Base-by-base conservation (phyloP, 306 rosid species). In the Nissolia schottii region DNA sequence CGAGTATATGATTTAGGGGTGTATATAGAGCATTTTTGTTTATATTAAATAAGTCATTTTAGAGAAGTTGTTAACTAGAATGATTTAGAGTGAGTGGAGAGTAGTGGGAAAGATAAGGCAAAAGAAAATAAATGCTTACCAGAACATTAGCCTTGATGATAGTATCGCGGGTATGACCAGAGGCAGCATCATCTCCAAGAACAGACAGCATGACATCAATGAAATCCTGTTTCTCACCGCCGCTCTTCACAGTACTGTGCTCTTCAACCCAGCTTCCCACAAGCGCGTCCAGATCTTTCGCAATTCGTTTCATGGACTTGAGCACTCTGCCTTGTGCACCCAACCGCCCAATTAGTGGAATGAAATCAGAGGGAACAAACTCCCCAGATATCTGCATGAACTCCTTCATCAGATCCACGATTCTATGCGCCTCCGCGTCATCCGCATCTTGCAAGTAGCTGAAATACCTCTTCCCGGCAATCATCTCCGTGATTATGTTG, bases 241-340 rank as follows among this genome's bases (percentile, higher is more conserved):
- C 40, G 37, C 10, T 14, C 8, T 77, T 38, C 54, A 31, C 23
- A 4, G 11, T 2, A 59, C n/a, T n/a, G n/a, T 83, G 93, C 19
- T 88, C 87, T 40, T 88, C 84, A 27, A 88, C 62, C 90, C 88
- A 85, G 19, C 79, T 80, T 28, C 76, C 74, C 6, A 72, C 54
- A 50, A 85, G 25, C 2, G 8, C 31, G n/a, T 88, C 92, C 23
- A 88, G 62, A 43, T 83, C 88, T 27, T 50, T 70, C 14, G 72
- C 85, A 27, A 85, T 63, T 48, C 75, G 22, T 79, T 87, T 85
- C 92, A 87, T 83, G 1, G 65, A 51, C 60, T 55, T 83, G 2
- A 83, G 54, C 27, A 83, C 54, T 29, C 67, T 5, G 2, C 90
- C 88, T 11, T 70, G 27, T 0, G 57, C 0, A 1, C 67, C 77